A percentile compares a stretch with the other conserved stretches of the same genome.
Conservation (phyloP, 2,329 filamentous ascomycete genomes). For the Calonectria montana region DNA sequence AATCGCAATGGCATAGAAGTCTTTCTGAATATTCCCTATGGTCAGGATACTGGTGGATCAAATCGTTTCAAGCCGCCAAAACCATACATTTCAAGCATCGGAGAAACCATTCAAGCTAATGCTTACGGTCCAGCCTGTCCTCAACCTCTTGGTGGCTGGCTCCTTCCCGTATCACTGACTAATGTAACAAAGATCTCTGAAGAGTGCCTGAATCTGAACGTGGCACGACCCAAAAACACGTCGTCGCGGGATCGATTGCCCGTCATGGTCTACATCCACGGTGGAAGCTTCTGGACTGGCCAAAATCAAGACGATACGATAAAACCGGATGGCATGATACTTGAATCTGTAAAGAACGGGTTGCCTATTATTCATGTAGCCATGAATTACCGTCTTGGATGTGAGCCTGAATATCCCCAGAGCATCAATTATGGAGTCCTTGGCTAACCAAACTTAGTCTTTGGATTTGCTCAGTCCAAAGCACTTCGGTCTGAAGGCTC, state of each 20-base stretch:
- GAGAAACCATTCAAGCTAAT: neutral
- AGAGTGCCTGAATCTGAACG: neutral
- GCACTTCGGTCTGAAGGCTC: neutral
- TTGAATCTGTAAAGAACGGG: neutral
- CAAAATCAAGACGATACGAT: neutral
- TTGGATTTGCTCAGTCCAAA: neutral
- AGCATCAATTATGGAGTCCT: neutral
- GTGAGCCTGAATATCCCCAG: neutral
- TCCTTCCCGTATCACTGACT: neutral
- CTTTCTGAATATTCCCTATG: neutral
- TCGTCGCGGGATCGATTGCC: neutral
- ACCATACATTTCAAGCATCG: neutral
- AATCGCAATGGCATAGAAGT: neutral
- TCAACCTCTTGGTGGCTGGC: neutral
- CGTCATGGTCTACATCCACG: neutral
- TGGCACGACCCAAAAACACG: neutral
- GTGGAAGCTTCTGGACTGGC: neutral
- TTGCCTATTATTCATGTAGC: neutral
- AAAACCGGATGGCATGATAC: neutral
- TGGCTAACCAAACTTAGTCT: neutral
- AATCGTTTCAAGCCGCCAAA: neutral
- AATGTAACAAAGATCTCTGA: neutral
- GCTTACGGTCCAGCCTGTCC: neutral
- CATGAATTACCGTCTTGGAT: neutral
- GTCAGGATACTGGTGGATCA: neutral